Evolutionary conservation across 805 yeast species (phyloP).

Genomic region (Metschnikowia gruessii): DNA sequence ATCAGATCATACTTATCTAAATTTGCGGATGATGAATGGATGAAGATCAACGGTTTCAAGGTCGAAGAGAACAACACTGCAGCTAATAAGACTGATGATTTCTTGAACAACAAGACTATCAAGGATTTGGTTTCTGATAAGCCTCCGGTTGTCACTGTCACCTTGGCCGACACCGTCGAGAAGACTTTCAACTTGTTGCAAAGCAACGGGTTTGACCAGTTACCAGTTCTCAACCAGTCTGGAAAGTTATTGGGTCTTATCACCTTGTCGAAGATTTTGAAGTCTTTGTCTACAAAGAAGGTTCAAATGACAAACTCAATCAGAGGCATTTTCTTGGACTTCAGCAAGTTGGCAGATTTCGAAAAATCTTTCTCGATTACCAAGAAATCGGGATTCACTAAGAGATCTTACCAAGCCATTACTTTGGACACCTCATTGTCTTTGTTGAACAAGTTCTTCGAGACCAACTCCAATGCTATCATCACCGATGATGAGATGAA

Average conservation of each 20-base stretch:
- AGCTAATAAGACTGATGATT: conserved; percentile 41
- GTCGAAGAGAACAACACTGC: conserved; percentile 51
- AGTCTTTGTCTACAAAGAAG: conserved; percentile 59
- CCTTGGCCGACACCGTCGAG: conserved; percentile 54
- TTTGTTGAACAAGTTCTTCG: conserved; percentile 75
- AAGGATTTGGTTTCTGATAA: conserved; percentile 58
- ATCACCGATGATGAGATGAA: conserved; percentile 68
- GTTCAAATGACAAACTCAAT: conserved; percentile 56
- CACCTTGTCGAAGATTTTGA: conserved; percentile 69
- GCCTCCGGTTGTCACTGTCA: conserved; percentile 78
- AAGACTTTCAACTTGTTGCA: conserved; percentile 68
- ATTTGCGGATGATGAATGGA: conserved; percentile 90
- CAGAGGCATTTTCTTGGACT: conserved; percentile 63
- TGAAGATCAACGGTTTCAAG: conserved; percentile 68
- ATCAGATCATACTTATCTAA: conserved; percentile 83
- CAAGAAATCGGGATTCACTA: conserved; percentile 52
- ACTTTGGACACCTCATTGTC: conserved; percentile 62
- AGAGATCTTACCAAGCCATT: conserved; percentile 65
- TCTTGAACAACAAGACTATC: conserved; percentile 47
- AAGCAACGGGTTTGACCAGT: conserved; percentile 77
- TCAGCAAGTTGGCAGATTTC: conserved; percentile 65
- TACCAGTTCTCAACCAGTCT: conserved; percentile 64
- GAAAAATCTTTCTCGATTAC: conserved; percentile 62
- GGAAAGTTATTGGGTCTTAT: conserved; percentile 72
- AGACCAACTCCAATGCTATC: conserved; percentile 79